phyloP scores from a whole-genome alignment of 2,329 filamentous ascomycete genomes.

The Stemphylium vesicarium region DNA sequence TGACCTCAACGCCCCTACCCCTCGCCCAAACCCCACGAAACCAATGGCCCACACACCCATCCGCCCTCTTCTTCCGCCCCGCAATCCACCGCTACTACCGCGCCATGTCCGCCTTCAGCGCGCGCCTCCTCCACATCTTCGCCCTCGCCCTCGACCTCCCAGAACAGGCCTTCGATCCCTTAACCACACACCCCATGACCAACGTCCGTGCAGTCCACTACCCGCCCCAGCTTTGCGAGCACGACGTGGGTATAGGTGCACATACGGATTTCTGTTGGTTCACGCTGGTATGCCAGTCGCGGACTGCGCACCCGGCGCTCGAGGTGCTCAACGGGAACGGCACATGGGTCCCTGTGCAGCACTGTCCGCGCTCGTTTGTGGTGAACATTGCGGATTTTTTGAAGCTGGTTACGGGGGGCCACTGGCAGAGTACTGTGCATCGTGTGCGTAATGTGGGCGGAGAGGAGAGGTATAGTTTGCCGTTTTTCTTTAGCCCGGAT shows the following conservation, averaged over 20 bases:
- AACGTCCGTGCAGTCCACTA: slow-evolving; percentile 53
- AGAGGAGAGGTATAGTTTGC: slow-evolving; percentile 49
- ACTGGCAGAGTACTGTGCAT: slow-evolving; percentile 51
- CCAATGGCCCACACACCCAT: slow-evolving; percentile 40
- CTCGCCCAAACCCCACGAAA: slow-evolving; percentile 29
- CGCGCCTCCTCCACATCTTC: slow-evolving; percentile 43
- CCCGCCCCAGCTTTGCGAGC: slow-evolving; percentile 43
- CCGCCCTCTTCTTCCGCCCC: slow-evolving; percentile 37
- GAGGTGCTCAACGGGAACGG: slow-evolving; percentile 54
- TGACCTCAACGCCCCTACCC: slow-evolving; percentile 20
- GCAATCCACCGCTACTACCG: slow-evolving; percentile 42
- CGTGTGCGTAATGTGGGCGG: slow-evolving; percentile 50
- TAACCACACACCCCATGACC: slow-evolving; percentile 51
- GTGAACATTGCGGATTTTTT: slow-evolving; percentile 53
- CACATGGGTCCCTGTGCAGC: slow-evolving; percentile 50
- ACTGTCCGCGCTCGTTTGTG: slow-evolving; percentile 46
- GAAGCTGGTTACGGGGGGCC: slow-evolving; percentile 51
- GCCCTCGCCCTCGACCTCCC: slow-evolving; percentile 51
- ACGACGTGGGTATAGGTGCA: slow-evolving; percentile 49
- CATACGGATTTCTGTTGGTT: slow-evolving; percentile 55
- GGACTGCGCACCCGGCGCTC: slow-evolving; percentile 37
- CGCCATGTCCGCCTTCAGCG: slow-evolving; percentile 39
- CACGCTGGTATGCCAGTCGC: slow-evolving; percentile 48
- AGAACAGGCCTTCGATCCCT: slow-evolving; percentile 48
- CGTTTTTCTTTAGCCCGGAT: slow-evolving; percentile 51